These are phyloP conservation scores for Celoporthe dispersa DNA, from an alignment of 2,329 filamentous ascomycete species.

Conservation along the genomic window DNA sequence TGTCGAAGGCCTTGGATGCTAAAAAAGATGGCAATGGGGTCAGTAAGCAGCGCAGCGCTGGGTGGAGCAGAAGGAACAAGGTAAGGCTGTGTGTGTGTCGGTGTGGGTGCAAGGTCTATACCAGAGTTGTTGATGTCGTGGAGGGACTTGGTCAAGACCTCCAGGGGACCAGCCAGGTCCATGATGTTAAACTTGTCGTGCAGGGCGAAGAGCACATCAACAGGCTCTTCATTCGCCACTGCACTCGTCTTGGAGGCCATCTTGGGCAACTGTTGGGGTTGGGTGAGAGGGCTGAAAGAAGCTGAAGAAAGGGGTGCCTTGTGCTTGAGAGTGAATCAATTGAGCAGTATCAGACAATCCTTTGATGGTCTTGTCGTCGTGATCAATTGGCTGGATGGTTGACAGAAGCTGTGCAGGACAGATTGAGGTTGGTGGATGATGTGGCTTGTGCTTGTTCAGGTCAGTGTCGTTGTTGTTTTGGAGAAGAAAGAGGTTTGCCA, in stretches of 20 bases:
- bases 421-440: slow-evolving; percentile 5
- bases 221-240: slow-evolving; percentile 59
- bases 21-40: slow-evolving; percentile 23
- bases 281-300: slow-evolving; percentile 2
- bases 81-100: slow-evolving; percentile 10
- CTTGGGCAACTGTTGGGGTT: slow-evolving; percentile 43
- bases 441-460: slow-evolving; percentile 9
- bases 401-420: slow-evolving; percentile 7
- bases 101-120: slow-evolving; percentile 40
- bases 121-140: slow-evolving; percentile 59
- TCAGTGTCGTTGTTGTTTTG: slow-evolving; percentile 1
- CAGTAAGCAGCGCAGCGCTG: slow-evolving; percentile 13
- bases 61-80: not conserved
- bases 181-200: slow-evolving; percentile 64
- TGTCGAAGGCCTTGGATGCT: slow-evolving; percentile 63
- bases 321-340: slow-evolving; percentile 21
- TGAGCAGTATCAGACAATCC: slow-evolving; percentile 21
- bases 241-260: slow-evolving; percentile 65
- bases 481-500: not conserved
- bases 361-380: slow-evolving; percentile 16
- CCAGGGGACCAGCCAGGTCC: slow-evolving; percentile 61
- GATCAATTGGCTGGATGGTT: slow-evolving; percentile 14
- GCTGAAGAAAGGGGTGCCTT: slow-evolving; percentile 8
- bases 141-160: slow-evolving; percentile 55
- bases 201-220: slow-evolving; percentile 64